Evolutionary conservation across 441 rosid genomes (phyloP).

Genomic region (Flueggea neowawraea): DNA sequence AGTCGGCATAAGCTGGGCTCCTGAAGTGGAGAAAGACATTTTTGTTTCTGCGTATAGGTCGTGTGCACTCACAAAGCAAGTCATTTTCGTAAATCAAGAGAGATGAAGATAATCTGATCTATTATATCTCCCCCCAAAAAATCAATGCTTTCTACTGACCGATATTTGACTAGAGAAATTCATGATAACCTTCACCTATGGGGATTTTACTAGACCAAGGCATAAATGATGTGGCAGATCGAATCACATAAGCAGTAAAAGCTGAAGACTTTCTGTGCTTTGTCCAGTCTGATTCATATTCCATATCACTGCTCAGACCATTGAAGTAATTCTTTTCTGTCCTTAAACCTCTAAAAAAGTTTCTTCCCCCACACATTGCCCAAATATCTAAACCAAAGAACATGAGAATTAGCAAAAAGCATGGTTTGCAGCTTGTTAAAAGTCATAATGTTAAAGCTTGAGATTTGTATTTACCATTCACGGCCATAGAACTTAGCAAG

Average conservation of each 20-base stretch:
- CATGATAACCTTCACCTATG: slow-evolving; percentile 79
- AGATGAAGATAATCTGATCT: slow-evolving; percentile 13
- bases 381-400: slow-evolving; percentile 27
- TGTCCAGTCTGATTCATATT: slow-evolving; percentile 67
- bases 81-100: slow-evolving; percentile 39
- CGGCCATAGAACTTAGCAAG: slow-evolving; percentile 42
- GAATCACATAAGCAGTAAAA: slow-evolving; percentile 48
- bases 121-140: slow-evolving; percentile 33
- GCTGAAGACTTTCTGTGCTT: slow-evolving; percentile 50
- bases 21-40: slow-evolving; percentile 32
- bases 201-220: slow-evolving; percentile 83
- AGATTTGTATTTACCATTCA: slow-evolving; percentile 34
- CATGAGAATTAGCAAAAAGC: background rate
- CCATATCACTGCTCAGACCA: slow-evolving; percentile 62
- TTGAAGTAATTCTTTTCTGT: slow-evolving; percentile 19
- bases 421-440: background rate
- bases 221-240: slow-evolving; percentile 68
- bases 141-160: slow-evolving; percentile 19
- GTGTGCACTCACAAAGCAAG: slow-evolving; percentile 44
- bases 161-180: slow-evolving; percentile 43
- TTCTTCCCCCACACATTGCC: slow-evolving; percentile 56
- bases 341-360: slow-evolving; percentile 24
- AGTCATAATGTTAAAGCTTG: background rate
- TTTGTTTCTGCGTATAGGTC: slow-evolving; percentile 44
- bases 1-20: slow-evolving; percentile 19